A percentile compares a stretch with the other conserved stretches of the same genome.
These are phyloP conservation scores for Hymenoscyphus repandus DNA, from an alignment of 2,329 filamentous ascomycete species.

Conservation along the genomic window DNA sequence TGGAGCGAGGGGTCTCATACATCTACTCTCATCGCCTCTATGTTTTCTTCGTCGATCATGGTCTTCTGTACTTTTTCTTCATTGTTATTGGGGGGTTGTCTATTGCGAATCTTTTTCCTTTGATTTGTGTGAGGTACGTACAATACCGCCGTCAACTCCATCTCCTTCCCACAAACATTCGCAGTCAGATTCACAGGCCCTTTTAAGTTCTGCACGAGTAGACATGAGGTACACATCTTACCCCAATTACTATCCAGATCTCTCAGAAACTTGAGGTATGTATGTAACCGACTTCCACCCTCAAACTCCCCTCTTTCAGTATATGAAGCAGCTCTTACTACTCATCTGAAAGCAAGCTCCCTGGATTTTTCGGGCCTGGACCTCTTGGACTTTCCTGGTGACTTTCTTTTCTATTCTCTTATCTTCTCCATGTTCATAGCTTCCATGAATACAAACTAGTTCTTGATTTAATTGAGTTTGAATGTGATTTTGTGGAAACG, in stretches of 20 bases:
- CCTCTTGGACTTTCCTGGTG: neutral
- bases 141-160: slow-evolving; percentile 2
- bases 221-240: neutral
- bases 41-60: slow-evolving; percentile 7
- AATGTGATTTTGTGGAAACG: neutral
- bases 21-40: slow-evolving; percentile 24
- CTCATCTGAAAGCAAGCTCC: slow-evolving; percentile 25
- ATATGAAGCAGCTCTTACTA: slow-evolving; percentile 21
- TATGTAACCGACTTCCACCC: slow-evolving; percentile 9
- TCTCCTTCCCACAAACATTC: neutral
- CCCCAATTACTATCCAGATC: neutral
- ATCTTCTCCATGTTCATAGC: neutral
- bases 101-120: slow-evolving; percentile 1
- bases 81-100: neutral
- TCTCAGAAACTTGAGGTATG: slow-evolving; percentile 6
- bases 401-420: neutral
- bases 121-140: slow-evolving; percentile 26
- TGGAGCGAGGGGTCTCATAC: slow-evolving; percentile 17
- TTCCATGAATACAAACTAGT: neutral
- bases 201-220: neutral
- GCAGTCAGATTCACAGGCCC: neutral
- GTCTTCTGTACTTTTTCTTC: slow-evolving; percentile 7
- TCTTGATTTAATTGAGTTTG: too few relatives aligned
- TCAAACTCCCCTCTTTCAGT: neutral
- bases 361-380: neutral